Percentiles rank a stretch among this genome's conserved stretches.
phyloP scores from a whole-genome alignment of 2,329 filamentous ascomycete genomes.

The Capronia coronata region DNA sequence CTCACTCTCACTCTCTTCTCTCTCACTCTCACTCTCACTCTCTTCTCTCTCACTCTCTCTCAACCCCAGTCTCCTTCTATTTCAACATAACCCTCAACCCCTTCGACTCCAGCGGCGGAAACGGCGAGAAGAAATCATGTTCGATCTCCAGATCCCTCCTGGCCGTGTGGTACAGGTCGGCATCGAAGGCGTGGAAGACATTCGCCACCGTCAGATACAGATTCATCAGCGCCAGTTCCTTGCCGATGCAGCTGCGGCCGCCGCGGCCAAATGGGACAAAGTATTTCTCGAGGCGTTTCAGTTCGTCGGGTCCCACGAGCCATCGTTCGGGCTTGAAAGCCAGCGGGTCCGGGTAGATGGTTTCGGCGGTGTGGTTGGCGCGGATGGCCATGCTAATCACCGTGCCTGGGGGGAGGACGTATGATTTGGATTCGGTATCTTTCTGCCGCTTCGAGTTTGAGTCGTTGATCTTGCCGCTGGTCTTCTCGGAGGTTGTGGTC shows the following conservation, averaged over 20 bases:
- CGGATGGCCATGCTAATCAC: slow-evolving; percentile 27
- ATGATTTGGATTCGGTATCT: background rate
- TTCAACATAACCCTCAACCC: slow-evolving; percentile 28
- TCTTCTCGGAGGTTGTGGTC: too few relatives aligned
- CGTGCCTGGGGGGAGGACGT: slow-evolving; percentile 23
- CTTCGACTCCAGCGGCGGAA: slow-evolving; percentile 27
- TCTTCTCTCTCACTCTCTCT: background rate
- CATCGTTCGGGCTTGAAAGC: slow-evolving; percentile 30
- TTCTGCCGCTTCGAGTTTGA: too few relatives aligned
- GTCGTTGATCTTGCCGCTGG: too few relatives aligned
- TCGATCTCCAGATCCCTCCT: slow-evolving; percentile 30
- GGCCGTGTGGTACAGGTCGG: slow-evolving; percentile 30
- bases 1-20: too few relatives aligned
- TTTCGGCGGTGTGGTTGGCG: slow-evolving; percentile 20
- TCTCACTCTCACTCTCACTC: background rate
- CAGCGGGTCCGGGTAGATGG: slow-evolving; percentile 40
- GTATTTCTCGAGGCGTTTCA: slow-evolving; percentile 28
- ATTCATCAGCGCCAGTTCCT: slow-evolving; percentile 30
- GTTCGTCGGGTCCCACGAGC: slow-evolving; percentile 24
- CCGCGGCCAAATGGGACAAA: slow-evolving; percentile 29
- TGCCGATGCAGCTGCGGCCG: slow-evolving; percentile 29
- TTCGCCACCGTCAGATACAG: slow-evolving; percentile 30
- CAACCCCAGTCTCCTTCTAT: background rate
- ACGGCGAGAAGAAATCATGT: slow-evolving; percentile 31
- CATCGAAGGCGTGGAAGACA: slow-evolving; percentile 30